A percentile compares a stretch with the other conserved stretches of the same genome.
Conservation (phyloP, 2,329 filamentous ascomycete genomes). For the Aspergillus aculeatus region DNA sequence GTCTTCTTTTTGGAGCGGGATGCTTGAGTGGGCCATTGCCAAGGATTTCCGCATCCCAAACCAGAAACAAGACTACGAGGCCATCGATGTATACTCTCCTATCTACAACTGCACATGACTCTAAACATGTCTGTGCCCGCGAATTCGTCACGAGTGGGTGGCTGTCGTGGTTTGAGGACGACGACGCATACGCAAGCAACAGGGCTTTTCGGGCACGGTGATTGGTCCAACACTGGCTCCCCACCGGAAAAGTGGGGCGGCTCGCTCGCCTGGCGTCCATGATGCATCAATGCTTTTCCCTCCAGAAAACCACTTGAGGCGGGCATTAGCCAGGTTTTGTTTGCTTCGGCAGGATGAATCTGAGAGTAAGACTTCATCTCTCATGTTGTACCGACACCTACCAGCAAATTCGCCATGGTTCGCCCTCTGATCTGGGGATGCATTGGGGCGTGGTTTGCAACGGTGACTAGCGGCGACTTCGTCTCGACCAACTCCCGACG, state of each 20-base stretch:
- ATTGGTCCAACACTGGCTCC: neutral
- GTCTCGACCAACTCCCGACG: conserved; percentile 1
- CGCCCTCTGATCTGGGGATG: conserved; percentile 1
- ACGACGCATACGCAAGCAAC: neutral
- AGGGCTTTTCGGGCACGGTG: neutral
- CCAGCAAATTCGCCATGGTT: neutral
- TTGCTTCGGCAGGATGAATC: neutral
- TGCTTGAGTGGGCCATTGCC: no score
- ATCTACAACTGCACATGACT: neutral
- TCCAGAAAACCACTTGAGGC: neutral
- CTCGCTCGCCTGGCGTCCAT: neutral
- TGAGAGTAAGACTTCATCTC: neutral
- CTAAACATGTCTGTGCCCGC: neutral
- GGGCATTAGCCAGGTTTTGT: neutral
- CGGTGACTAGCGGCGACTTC: neutral
- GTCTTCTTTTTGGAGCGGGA: no score
- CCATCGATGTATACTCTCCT: neutral
- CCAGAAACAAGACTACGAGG: neutral
- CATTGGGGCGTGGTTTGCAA: neutral
- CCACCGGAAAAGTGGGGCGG: neutral
- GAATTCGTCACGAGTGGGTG: neutral
- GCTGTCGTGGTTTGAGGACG: neutral
- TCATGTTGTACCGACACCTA: neutral
- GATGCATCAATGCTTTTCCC: neutral
- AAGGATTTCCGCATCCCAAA: no score